Evolutionary conservation across 352 stramenopile species (phyloP).

Genomic region (Thalassiosira allenii): DNA sequence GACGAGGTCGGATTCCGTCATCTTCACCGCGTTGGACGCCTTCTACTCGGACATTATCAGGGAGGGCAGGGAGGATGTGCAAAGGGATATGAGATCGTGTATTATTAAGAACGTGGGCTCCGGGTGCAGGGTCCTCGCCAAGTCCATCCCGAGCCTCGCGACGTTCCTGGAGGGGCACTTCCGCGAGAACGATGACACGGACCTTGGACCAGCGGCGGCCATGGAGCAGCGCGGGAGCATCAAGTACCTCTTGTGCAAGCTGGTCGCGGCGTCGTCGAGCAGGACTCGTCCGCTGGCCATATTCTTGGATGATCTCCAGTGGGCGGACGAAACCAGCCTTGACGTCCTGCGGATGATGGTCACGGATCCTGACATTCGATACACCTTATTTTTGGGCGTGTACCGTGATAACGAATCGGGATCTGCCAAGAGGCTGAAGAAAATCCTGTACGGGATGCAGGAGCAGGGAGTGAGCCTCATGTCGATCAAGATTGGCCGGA

Average conservation of each 20-base stretch:
- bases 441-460: constrained; percentile 16
- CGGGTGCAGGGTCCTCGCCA: constrained; percentile 15
- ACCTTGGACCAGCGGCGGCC: neutral
- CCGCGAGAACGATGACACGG: neutral
- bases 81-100: neutral
- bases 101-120: constrained; percentile 16
- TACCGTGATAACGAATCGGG: constrained; percentile 29
- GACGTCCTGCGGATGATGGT: constrained; percentile 32
- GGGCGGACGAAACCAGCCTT: constrained; percentile 31
- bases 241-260: constrained; percentile 41
- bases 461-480: constrained; percentile 22
- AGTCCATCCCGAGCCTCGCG: constrained; percentile 25
- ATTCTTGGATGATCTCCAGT: constrained; percentile 36
- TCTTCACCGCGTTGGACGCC: constrained; percentile 22
- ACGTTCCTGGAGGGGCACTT: constrained; percentile 16
- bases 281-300: constrained; percentile 18
- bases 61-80: neutral
- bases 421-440: neutral
- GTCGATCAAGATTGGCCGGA: constrained; percentile 30
- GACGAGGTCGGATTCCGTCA: constrained; percentile 3
- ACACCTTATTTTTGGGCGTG: constrained; percentile 22
- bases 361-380: constrained; percentile 32
- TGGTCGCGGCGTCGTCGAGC: constrained; percentile 22
- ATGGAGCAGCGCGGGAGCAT: constrained; percentile 14
- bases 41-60: constrained; percentile 20